Base-by-base conservation (phyloP, 2,329 filamentous ascomycete species). In the Thyridium curvatum region DNA sequence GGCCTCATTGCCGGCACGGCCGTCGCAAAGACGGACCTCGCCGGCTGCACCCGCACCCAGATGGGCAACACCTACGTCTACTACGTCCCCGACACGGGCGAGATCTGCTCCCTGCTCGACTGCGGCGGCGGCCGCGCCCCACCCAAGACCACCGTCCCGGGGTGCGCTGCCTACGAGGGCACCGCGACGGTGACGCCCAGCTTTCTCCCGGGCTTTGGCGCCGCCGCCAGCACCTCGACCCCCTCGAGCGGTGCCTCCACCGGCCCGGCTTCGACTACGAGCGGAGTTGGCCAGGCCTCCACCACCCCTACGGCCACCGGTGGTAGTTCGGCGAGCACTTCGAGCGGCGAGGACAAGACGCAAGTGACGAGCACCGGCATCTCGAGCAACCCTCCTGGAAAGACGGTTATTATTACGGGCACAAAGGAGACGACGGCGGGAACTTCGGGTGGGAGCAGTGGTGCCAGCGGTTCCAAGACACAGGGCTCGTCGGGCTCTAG, bases 111-210 rank as follows among this genome's bases (percentile, higher is more conserved):
- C 10, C 53, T 76, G 44, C 68, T 79, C 48, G 80, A 84, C 69
- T 84, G 81, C 59, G 80, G 81, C 41, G 81, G 81, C 46, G 81
- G 79, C 40, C 69, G 73, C 34, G 81, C 79, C 8, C 77, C 80
- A 3, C 73, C 77, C 43, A 83, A 78, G 65, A 77, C 72, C 13
- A 72, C 68, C 18, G 72, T 79, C 16, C 80, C 80, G 1, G 80
- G 79, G 3, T 85, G 81, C 52, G 52, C 58, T 3, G 51, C 40
- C 4, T 82, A 82, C 63, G 50, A 53, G 3, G 78, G 77, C 45
- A 77, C 74, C 18, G 71, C 61, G 13, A 71, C 68, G 12, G 74
- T 77, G 56, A 65, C 64, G 40, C 72, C 74, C 8, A 61, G 54
- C 33, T 80, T 63, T 57, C 57, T 79, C 35, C 49, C 64, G 35